Percentiles rank a stretch among this genome's conserved stretches.
Conservation (phyloP, 495 filamentous ascomycete genomes). For the Baudoinia panamericana region DNA sequence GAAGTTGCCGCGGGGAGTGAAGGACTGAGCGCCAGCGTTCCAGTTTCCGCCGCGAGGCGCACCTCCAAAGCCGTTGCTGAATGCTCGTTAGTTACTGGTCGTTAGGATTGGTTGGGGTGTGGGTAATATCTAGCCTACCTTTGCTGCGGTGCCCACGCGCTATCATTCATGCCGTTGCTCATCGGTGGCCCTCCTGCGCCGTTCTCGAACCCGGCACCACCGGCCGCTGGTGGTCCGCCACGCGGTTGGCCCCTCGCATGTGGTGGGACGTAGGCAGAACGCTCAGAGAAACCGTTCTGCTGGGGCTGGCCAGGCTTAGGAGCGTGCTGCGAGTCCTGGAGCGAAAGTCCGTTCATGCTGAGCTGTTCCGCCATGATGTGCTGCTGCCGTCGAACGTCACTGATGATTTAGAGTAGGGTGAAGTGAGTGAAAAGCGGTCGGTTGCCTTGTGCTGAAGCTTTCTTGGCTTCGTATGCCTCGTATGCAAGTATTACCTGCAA, state of each 20-base stretch:
- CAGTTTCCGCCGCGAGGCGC: slow-evolving; percentile 48
- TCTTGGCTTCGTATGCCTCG: background rate
- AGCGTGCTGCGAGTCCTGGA: slow-evolving; percentile 63
- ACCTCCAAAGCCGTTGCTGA: slow-evolving; percentile 25
- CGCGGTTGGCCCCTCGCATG: slow-evolving; percentile 62
- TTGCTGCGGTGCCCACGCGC: slow-evolving; percentile 40
- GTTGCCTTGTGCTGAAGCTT: slow-evolving; percentile 7
- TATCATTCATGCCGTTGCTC: slow-evolving; percentile 41
- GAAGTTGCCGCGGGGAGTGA: slow-evolving; percentile 44
- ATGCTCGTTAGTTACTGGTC: too few species aligned
- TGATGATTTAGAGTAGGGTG: background rate
- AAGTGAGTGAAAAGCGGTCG: slow-evolving; percentile 20
- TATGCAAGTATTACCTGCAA: slow-evolving; percentile 3
- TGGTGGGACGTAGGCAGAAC: slow-evolving; percentile 87
- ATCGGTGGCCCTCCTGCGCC: slow-evolving; percentile 20
- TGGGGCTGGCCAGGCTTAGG: slow-evolving; percentile 28
- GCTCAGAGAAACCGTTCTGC: slow-evolving; percentile 30
- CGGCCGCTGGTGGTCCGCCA: slow-evolving; percentile 23
- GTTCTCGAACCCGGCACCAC: slow-evolving; percentile 17
- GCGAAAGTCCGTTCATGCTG: slow-evolving; percentile 72
- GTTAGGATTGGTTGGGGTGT: too few species aligned
- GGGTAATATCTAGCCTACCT: too few species aligned
- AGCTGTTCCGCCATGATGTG: slow-evolving; percentile 85
- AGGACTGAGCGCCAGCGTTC: slow-evolving; percentile 54
- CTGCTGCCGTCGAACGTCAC: slow-evolving; percentile 1